Percentiles rank a stretch among this genome's conserved stretches.
Evolutionary conservation across 2,329 filamentous ascomycete species (phyloP).

Genomic region (Apiospora saccharicola): DNA sequence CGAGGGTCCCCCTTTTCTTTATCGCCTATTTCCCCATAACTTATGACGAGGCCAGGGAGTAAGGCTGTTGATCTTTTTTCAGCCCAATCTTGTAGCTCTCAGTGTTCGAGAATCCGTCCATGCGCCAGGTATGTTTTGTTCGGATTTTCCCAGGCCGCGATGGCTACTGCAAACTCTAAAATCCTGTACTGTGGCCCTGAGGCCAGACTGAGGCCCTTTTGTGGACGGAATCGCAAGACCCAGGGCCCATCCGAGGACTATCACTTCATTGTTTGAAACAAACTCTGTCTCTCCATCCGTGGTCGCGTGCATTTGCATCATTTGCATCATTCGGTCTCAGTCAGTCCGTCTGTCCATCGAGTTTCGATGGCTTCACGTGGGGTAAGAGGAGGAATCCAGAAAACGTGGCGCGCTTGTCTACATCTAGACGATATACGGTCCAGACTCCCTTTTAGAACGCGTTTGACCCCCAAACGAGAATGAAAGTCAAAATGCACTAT

Average conservation of each 20-base stretch:
- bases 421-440: not conserved
- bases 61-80: not conserved
- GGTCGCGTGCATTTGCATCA: constrained; percentile 1
- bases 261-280: constrained; percentile 7
- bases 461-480: constrained; percentile 12
- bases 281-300: constrained; percentile 5
- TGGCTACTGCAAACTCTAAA: not conserved
- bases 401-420: constrained; percentile 11
- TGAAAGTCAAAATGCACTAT: constrained; percentile 14
- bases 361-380: not conserved
- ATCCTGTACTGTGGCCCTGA: not conserved
- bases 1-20: not conserved
- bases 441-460: not conserved
- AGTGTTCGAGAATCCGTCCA: constrained; percentile 13
- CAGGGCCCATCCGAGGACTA: constrained; percentile 4
- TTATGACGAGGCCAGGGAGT: constrained; percentile 2
- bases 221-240: not conserved
- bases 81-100: not conserved
- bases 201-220: not conserved
- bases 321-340: constrained; percentile 15
- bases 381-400: not conserved
- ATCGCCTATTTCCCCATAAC: not conserved
- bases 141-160: not conserved
- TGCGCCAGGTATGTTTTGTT: not conserved
- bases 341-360: not conserved